Evolutionary conservation across 2,329 filamentous ascomycete genomes (phyloP), one percentile per base, ranked within the genome.

Genomic region (Aspergillus aculeatinus): DNA sequence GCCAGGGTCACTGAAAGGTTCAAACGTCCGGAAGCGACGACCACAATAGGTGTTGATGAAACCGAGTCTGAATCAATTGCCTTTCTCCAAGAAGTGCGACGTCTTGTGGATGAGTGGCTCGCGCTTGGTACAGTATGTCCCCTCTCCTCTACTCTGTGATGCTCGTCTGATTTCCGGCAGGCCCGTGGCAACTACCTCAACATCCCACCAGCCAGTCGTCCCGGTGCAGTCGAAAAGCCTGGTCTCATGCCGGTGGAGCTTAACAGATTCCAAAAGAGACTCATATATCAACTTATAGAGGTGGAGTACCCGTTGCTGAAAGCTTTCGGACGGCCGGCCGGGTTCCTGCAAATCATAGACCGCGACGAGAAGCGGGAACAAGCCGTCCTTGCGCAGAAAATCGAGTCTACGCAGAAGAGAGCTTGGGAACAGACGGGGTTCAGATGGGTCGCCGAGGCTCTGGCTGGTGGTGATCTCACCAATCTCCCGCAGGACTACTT

Each of bases 231-330:
- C 19, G 57, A 57, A 2, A 57, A 55, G 9, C 48, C 61, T 39
- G 61, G 55, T 12, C 57, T 57, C 12, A 62, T 74, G 47, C 71
- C 73, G n/a, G 59, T 55, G 4, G 60, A 58, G 1, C 69, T 87
- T 27, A 85, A 81, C 61, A 79, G 81, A 0, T 89, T 84, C 65
- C 87, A 90, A 69, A 85, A 87, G 70, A 80, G 85, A 35, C 77
- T 90, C 5, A 81, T 90, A 0, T 85, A 90, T 68, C 87, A 89
- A 65, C 77, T 89, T 12, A 80, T 90, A n/a, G 80, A 85, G 12
- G 81, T 81, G 14, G 87, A 89, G 64, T 90, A 77, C 58, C 77
- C 78, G 1, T 65, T 62, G 23, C 64, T 81, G 49, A 75, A 75
- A 33, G 75, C 78, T 2, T 68, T 76, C 12, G 70, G 74, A 12